Evolutionary conservation across 345 rosid species (phyloP).

Genomic region (Eucalyptus guilfoylei): DNA sequence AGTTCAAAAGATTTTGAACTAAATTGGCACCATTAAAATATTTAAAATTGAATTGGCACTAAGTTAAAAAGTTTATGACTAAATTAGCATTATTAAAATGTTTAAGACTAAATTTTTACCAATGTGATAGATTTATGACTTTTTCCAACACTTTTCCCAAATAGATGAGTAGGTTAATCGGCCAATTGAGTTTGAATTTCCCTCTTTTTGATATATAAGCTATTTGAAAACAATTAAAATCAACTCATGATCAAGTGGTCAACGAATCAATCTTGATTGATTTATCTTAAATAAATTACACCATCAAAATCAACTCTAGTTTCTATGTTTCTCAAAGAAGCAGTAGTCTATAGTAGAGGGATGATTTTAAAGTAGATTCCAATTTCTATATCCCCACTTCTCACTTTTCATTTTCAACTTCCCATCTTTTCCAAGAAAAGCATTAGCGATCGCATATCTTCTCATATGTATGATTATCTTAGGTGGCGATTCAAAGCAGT

Average conservation of each 20-base stretch:
- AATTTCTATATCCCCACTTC: not conserved
- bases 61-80: too few relatives aligned
- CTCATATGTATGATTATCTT: not conserved
- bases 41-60: accelerated
- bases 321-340: not conserved
- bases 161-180: not conserved
- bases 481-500: not conserved
- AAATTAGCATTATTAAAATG: accelerated
- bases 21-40: too few relatives aligned
- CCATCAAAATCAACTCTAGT: not conserved
- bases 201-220: not conserved
- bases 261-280: not conserved
- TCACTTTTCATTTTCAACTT: not conserved
- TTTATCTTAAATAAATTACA: not conserved
- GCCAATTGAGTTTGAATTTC: not conserved
- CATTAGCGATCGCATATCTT: not conserved
- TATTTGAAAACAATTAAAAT: not conserved
- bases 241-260: not conserved
- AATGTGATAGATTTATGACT: too few relatives aligned
- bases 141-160: not conserved
- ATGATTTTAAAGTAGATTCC: not conserved
- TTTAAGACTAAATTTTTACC: too few relatives aligned
- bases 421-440: not conserved
- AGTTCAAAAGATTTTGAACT: too few relatives aligned
- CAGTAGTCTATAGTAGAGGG: not conserved